These are phyloP conservation scores for Melampsora larici-populina DNA, from an alignment of 1,284 basidiomycete species.

Conservation along the genomic window DNA sequence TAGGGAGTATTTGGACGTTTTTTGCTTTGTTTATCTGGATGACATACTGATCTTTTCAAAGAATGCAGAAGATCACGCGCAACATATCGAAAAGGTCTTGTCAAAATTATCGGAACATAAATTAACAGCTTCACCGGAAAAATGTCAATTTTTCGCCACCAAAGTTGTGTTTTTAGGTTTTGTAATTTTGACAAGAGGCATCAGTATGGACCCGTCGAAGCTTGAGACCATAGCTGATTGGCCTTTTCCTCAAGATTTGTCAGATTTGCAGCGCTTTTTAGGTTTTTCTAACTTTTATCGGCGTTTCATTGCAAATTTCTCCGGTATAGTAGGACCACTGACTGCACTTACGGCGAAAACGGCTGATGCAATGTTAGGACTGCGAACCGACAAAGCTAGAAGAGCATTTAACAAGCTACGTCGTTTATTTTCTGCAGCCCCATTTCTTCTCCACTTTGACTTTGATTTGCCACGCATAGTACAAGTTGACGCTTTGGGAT, in stretches of 20 bases:
- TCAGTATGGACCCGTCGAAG: too few relatives aligned
- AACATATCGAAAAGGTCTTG: constrained; percentile 9
- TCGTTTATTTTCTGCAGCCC: not conserved
- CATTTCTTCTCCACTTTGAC: constrained; percentile 17
- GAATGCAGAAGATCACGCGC: not conserved
- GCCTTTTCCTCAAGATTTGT: not conserved
- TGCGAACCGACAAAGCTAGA: constrained; percentile 2
- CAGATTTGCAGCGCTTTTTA: not conserved
- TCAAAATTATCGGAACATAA: too few relatives aligned
- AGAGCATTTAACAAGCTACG: not conserved
- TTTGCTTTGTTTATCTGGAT: constrained; percentile 33
- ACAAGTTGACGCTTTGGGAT: too few relatives aligned
- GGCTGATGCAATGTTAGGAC: not conserved
- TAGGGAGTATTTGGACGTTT: not conserved
- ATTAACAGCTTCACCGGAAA: too few relatives aligned
- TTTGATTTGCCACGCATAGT: too few relatives aligned
- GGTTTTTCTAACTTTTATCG: too few relatives aligned
- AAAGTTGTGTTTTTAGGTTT: too few relatives aligned
- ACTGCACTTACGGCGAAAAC: constrained; percentile 3
- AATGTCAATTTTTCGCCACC: too few relatives aligned
- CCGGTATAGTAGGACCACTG: constrained; percentile 1
- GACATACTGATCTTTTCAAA: constrained; percentile 29
- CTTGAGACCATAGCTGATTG: constrained; percentile 10
- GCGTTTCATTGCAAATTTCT: constrained; percentile 7
- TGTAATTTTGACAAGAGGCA: too few relatives aligned